Percentiles rank a stretch among this genome's conserved stretches.
Conservation (phyloP, 1,284 basidiomycete species). For the Cryptococcus maquisensis region DNA sequence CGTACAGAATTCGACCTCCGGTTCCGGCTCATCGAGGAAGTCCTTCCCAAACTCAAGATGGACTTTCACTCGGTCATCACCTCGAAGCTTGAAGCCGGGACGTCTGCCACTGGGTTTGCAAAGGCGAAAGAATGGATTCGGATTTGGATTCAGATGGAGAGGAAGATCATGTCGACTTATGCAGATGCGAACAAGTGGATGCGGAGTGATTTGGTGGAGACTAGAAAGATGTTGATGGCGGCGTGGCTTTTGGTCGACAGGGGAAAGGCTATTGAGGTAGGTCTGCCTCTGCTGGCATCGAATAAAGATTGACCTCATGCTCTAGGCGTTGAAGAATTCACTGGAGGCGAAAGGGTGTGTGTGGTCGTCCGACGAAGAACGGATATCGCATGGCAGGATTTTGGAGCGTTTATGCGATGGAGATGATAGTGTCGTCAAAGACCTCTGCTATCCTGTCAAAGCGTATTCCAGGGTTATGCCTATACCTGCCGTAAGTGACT, state of each 20-base stretch:
- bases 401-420: not conserved
- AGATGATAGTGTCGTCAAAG: not conserved
- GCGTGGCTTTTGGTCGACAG: not conserved
- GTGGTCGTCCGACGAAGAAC: not conserved
- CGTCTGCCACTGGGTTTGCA: too few species aligned
- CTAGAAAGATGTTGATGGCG: not conserved
- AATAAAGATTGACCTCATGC: not conserved
- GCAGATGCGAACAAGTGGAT: not conserved
- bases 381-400: slow-evolving; percentile 1
- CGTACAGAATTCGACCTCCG: not conserved
- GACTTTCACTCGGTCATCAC: not conserved
- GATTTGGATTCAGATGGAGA: not conserved
- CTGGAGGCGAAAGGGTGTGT: not conserved
- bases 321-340: not conserved
- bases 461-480: not conserved
- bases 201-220: not conserved
- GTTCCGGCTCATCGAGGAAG: not conserved
- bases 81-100: not conserved
- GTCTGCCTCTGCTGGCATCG: not conserved
- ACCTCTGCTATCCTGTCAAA: not conserved
- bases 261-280: slow-evolving; percentile 1
- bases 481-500: not conserved
- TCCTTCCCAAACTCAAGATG: not conserved
- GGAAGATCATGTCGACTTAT: not conserved
- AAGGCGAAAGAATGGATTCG: not conserved